Base-by-base conservation (phyloP, 1,139 yeast genomes). In the Protomyces macrosporus region DNA sequence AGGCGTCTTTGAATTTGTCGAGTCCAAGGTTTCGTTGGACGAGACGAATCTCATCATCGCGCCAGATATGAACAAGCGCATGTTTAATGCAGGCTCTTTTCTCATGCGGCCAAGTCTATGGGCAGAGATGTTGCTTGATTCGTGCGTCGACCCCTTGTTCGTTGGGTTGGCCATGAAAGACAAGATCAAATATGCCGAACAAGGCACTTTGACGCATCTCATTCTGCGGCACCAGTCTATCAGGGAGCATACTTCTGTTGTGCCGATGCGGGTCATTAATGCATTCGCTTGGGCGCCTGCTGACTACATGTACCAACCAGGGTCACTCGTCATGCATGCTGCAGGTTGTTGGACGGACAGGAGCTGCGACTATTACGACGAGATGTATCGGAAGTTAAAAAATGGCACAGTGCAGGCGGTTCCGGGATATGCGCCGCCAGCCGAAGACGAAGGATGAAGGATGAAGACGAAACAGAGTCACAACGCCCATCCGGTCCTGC, bases 71-170 rank as follows among this genome's bases (percentile, higher is more conserved):
- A 64, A 70, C 48, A 75, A 76, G 4, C 32, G 30, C 5, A 4
- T 5, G 32, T 63, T 76, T 37, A 76, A 75, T 58, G 75, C 78
- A 1, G 79, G 79, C 5, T 74, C 77, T 4, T 72, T 76, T 58
- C 71, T 76, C 65, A 51, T 76, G 42, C 66, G 74, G 23, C 69
- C 75, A 35, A 70, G 75, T 4, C 67, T 64, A 12, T 69, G 69
- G 65, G 67, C 72, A 23, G 62, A 60, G 33, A 36, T 63, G 58
- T 63, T 71, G 33, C 61, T 72, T 30, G 70, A 72, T 35, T 36
- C 67, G 30, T 72, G 75, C 73, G 69, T 66, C 45, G 72, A 70
- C 52, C 72, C 69, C 5, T 48, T 64, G 30, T 66, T 66, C 36
- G 34, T 60, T 45, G 23, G 16, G 23, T 23, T 30, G 16, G 32